Percentiles rank a stretch among this genome's conserved stretches.
Evolutionary conservation across 805 yeast genomes (phyloP).

Genomic region (Kodamaea neixiangensis): DNA sequence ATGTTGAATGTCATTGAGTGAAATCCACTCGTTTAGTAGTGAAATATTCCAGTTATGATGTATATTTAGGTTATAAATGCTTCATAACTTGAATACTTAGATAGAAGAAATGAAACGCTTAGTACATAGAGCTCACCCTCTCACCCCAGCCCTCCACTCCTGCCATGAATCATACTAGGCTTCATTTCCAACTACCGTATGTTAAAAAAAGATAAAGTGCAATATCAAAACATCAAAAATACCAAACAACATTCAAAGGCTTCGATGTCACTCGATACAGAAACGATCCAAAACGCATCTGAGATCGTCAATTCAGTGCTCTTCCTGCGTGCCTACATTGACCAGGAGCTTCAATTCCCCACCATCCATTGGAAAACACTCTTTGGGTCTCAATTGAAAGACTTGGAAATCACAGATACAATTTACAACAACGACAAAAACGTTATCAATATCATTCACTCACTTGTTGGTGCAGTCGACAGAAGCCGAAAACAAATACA

Average conservation of each 20-base stretch:
- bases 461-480: constrained; percentile 30
- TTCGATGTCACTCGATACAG: constrained; percentile 25
- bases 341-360: constrained; percentile 31
- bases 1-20: too few species aligned
- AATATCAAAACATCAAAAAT: not conserved
- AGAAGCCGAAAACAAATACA: constrained; percentile 34
- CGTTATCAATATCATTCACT: constrained; percentile 38
- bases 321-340: constrained; percentile 36
- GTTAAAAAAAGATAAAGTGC: not conserved
- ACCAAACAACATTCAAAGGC: not conserved
- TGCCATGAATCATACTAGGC: too few species aligned
- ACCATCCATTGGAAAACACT: constrained; percentile 38
- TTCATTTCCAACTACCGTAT: too few species aligned
- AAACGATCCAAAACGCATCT: constrained; percentile 38
- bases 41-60: too few species aligned
- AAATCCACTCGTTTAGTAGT: too few species aligned
- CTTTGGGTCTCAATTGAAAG: constrained; percentile 25
- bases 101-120: too few species aligned
- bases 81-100: too few species aligned
- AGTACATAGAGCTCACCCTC: too few species aligned
- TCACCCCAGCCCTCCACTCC: too few species aligned
- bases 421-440: constrained; percentile 36
- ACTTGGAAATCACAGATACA: constrained; percentile 27
- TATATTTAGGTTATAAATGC: too few species aligned
- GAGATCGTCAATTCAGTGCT: constrained; percentile 37